Conservation (phyloP, 73 alveolate genomes). For the Paraurostyla sp. region DNA sequence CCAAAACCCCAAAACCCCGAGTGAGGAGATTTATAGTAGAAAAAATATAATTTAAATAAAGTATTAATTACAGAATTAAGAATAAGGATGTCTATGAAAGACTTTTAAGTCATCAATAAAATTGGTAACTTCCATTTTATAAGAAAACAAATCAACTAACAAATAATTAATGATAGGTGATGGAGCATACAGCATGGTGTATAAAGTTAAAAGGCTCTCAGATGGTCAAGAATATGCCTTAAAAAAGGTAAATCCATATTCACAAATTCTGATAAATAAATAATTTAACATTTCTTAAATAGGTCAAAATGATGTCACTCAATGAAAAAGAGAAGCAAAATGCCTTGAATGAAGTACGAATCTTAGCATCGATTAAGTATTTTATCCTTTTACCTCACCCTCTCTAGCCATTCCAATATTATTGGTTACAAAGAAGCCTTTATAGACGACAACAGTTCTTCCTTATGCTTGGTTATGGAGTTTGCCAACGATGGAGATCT, state of each 20-base stretch:
- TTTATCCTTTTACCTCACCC: not conserved
- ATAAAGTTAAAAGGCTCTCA: conserved; percentile 44
- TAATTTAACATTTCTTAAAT: not conserved
- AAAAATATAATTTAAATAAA: too few species aligned
- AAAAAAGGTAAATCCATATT: conserved; percentile 27
- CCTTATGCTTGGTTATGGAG: conserved; percentile 67
- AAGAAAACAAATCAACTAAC: not conserved
- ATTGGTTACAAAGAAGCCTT: conserved; percentile 78
- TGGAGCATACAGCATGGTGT: conserved; percentile 60
- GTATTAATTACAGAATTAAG: too few species aligned
- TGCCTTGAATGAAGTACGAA: conserved; percentile 57
- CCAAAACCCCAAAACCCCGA: too few species aligned
- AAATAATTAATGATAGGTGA: conserved; percentile 26
- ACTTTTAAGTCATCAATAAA: conserved; percentile 46
- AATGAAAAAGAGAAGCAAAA: conserved; percentile 49
- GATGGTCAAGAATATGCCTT: conserved; percentile 58
- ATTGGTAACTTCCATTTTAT: conserved; percentile 16
- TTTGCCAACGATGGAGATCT: conserved; percentile 67
- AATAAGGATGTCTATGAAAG: conserved; percentile 52
- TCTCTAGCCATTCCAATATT: conserved; percentile 63
- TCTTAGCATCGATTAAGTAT: conserved; percentile 60
- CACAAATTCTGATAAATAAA: not conserved
- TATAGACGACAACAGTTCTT: conserved; percentile 23
- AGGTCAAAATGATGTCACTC: conserved; percentile 60
- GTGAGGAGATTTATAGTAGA: too few species aligned